Percentiles rank a stretch among this genome's conserved stretches.
phyloP scores from a whole-genome alignment of 2,329 filamentous ascomycete species.

The Chrysoporthe deuterocubensis region DNA sequence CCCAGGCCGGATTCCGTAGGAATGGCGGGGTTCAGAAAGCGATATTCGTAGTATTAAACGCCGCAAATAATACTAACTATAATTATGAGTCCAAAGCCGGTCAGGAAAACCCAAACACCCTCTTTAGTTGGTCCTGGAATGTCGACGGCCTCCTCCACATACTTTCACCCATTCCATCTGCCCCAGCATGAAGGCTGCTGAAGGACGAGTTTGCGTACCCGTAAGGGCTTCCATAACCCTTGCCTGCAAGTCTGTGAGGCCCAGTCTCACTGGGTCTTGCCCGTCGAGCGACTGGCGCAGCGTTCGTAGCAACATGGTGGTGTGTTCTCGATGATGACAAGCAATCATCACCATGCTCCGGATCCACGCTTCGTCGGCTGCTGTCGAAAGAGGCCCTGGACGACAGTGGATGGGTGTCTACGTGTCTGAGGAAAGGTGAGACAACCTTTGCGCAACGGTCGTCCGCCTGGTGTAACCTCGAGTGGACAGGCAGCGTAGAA shows the following conservation, averaged over 20 bases:
- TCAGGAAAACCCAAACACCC: constrained; percentile 24
- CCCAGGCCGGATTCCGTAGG: too few species aligned
- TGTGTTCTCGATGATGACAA: neutral
- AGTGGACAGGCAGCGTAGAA: neutral
- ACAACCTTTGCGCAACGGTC: neutral
- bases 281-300: neutral
- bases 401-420: neutral
- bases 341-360: neutral
- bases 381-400: constrained; percentile 1
- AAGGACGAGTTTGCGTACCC: neutral
- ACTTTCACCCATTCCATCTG: neutral
- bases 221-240: neutral
- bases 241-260: neutral
- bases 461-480: neutral
- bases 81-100: neutral
- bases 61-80: neutral
- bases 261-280: neutral
- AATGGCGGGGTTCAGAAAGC: neutral
- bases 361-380: neutral
- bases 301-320: neutral
- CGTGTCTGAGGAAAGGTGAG: neutral
- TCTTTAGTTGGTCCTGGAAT: constrained; percentile 27
- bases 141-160: neutral
- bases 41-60: neutral
- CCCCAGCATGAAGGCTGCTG: neutral